phyloP scores from a whole-genome alignment of 2,329 filamentous ascomycete genomes.

The Sarocladium kiliense region DNA sequence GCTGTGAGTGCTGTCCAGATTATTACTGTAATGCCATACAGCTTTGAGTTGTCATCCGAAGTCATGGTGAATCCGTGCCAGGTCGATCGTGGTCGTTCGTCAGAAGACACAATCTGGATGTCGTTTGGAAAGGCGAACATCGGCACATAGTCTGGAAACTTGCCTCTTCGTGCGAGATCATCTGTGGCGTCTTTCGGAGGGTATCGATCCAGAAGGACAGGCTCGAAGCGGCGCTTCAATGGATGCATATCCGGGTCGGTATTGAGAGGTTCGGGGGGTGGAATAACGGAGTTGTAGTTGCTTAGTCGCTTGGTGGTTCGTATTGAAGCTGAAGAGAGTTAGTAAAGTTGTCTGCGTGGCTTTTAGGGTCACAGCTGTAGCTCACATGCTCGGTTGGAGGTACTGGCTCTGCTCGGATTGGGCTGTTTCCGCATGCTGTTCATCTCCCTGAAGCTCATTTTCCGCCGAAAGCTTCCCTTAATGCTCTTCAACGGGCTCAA shows the following conservation, averaged over 20 bases:
- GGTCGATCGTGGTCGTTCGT: constrained; percentile 88
- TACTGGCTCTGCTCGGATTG: constrained; percentile 68
- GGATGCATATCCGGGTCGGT: constrained; percentile 92
- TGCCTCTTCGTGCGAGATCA: constrained; percentile 72
- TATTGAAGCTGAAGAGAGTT: constrained; percentile 42
- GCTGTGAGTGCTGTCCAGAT: constrained; percentile 86
- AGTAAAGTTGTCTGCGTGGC: constrained; percentile 3
- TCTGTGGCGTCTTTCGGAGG: constrained; percentile 78
- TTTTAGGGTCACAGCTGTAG: constrained; percentile 12
- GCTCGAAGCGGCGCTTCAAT: constrained; percentile 87
- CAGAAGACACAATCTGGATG: constrained; percentile 91
- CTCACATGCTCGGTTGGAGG: constrained; percentile 36
- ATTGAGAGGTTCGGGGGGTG: constrained; percentile 84
- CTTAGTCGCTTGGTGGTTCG: constrained; percentile 85
- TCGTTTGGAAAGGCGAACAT: constrained; percentile 99
- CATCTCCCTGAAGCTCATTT: constrained; percentile 92
- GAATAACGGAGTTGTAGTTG: constrained; percentile 98
- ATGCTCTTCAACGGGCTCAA: constrained; percentile 54
- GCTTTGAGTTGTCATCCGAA: constrained; percentile 80
- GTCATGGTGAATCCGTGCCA: constrained; percentile 99
- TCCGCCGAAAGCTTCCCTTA: constrained; percentile 83
- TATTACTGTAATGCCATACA: constrained; percentile 87
- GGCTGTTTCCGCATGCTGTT: constrained; percentile 88
- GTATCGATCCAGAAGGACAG: constrained; percentile 91
- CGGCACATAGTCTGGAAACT: constrained; percentile 94